Evolutionary conservation across 169 alveolate species (phyloP), one percentile per base, ranked within the genome.

Genomic region (Cryptosporidium xiaoi): DNA sequence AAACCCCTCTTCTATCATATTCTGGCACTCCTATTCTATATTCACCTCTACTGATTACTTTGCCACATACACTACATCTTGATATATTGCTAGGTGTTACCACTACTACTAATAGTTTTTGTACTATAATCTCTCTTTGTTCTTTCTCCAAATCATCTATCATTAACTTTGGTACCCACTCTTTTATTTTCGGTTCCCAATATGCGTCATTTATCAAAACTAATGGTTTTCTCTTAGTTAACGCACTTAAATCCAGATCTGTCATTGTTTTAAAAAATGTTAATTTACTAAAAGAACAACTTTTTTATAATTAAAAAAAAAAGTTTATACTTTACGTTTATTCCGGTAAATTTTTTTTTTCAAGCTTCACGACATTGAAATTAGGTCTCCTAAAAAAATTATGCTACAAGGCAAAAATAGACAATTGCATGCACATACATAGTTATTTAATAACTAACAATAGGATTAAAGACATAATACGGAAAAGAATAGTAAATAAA

Each of bases 131-230:
- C 24, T 44, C 29, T 36, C 15, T 56, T 31, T 77, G 87, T n/a
- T 77, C 87, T 48, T 56, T 53, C 20, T 33, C 77, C 50, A 77
- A 48, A 24, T 77, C 87, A 46, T 56, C 64, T 27, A 77, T n/a
- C 40, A 29, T 60, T 29, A 60, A 60, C 8, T 36, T 44, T 5
- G 87, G 71, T 44, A 77, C 71, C 87, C 87, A 77, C 50, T 77
- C 87, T 60, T 77, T 77, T 24, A 77, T 51, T 16, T 40, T 36
- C n/a, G 87, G 87, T 13, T 77, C 87, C 87, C 87, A 77, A 40
- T 44, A 77, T 60, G 87, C 87, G 64, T 77, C 65, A 36, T 62
- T 77, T 48, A 77, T 36, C 12, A 77, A 29, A 7, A 77, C 71
- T 34, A 77, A 16, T 3, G 87, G 77, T 48, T 77, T 77, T 62